phyloP scores from a whole-genome alignment of 345 rosid genomes.

The Bruguiera gymnorhiza region DNA sequence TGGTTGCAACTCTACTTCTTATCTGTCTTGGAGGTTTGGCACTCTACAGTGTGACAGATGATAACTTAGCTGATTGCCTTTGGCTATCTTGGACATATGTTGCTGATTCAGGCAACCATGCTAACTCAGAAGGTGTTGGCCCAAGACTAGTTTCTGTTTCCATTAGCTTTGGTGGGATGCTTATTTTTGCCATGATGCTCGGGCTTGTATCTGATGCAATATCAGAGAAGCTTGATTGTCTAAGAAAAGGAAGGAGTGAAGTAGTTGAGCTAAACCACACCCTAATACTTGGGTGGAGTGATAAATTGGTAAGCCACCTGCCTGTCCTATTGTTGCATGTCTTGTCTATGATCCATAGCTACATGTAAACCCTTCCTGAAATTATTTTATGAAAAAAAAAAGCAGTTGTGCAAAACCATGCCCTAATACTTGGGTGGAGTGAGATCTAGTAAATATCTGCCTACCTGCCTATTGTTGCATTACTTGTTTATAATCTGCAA shows the following conservation, averaged over 20 bases:
- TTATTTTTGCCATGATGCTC: conserved; percentile 78
- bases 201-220: conserved; percentile 76
- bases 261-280: conserved; percentile 72
- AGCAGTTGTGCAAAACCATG: too few relatives aligned
- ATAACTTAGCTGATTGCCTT: conserved; percentile 57
- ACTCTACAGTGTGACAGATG: conserved; percentile 60
- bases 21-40: conserved; percentile 67
- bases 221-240: conserved; percentile 71
- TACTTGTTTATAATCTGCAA: too few relatives aligned
- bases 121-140: conserved; percentile 63
- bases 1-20: conserved; percentile 62
- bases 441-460: too few relatives aligned
- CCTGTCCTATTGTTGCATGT: conserved; percentile 16
- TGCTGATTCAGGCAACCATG: conserved; percentile 69
- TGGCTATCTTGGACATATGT: conserved; percentile 74
- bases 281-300: conserved; percentile 77
- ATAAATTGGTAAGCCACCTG: conserved; percentile 54
- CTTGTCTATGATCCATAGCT: neutral
- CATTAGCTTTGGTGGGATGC: conserved; percentile 79
- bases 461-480: too few relatives aligned
- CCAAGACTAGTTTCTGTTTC: conserved; percentile 66
- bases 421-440: too few relatives aligned
- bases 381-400: too few relatives aligned
- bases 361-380: too few relatives aligned
- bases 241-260: conserved; percentile 69